Conservation (phyloP, 2,329 filamentous ascomycete genomes). For the Microcyclospora pomicola region DNA sequence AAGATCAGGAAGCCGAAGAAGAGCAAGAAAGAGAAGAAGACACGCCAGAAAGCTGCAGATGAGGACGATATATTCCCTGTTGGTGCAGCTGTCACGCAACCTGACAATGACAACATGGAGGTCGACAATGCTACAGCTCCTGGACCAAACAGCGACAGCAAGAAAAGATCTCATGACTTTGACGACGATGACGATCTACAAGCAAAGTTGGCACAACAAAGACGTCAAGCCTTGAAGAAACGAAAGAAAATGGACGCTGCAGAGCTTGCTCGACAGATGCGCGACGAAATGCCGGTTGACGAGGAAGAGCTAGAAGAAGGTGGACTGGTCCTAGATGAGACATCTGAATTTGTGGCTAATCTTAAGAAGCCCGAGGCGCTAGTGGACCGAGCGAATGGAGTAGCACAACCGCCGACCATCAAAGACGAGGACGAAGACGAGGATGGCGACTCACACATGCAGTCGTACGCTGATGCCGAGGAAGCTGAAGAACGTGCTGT, state of each 20-base stretch:
- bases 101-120: constrained; percentile 53
- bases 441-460: constrained; percentile 29
- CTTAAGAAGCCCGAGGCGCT: constrained; percentile 51
- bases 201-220: constrained; percentile 67
- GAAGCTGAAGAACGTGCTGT: constrained; percentile 32
- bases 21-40: constrained; percentile 52
- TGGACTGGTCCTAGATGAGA: constrained; percentile 88
- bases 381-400: constrained; percentile 24
- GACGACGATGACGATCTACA: constrained; percentile 84
- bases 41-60: constrained; percentile 53
- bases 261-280: constrained; percentile 70
- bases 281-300: constrained; percentile 52
- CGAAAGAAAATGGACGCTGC: constrained; percentile 76
- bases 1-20: constrained; percentile 94
- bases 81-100: constrained; percentile 14
- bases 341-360: constrained; percentile 83
- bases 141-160: constrained; percentile 24
- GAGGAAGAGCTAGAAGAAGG: constrained; percentile 39
- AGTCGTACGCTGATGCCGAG: constrained; percentile 27
- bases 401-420: constrained; percentile 17
- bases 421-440: constrained; percentile 39
- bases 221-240: constrained; percentile 76
- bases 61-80: constrained; percentile 40
- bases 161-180: constrained; percentile 53
- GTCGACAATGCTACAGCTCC: constrained; percentile 40